Conservation (phyloP, 2,329 filamentous ascomycete genomes). For the Coniochaeta sp. region DNA sequence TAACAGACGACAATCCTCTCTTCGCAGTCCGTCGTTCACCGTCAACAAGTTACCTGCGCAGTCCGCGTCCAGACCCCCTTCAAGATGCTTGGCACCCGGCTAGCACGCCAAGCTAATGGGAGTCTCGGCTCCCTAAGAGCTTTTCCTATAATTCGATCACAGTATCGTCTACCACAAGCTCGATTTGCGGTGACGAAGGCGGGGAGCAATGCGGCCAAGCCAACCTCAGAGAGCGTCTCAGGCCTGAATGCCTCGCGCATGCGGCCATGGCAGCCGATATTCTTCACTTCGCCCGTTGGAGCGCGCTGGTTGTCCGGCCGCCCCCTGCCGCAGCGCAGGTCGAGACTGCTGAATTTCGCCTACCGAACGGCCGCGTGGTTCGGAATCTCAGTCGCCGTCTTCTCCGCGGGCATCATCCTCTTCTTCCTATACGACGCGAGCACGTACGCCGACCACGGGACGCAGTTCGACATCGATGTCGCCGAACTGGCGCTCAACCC, state of each 20-base stretch:
- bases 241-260: not conserved
- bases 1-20: not conserved
- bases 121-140: not conserved
- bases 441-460: conserved; percentile 72
- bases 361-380: conserved; percentile 65
- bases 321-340: conserved; percentile 41
- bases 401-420: conserved; percentile 61
- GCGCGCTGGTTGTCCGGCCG: conserved; percentile 41
- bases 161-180: not conserved
- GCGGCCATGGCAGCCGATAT: not conserved
- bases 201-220: not conserved
- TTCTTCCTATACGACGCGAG: conserved; percentile 94
- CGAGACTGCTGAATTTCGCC: conserved; percentile 46
- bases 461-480: conserved; percentile 68
- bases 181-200: not conserved
- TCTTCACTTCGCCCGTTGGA: not conserved
- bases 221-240: not conserved
- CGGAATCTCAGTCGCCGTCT: conserved; percentile 67
- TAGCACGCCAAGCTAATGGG: not conserved
- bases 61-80: not conserved
- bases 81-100: conserved; percentile 1
- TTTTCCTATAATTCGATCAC: not conserved
- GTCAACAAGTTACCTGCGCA: not conserved
- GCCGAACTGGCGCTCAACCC: conserved; percentile 77
- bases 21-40: not conserved